Evolutionary conservation across 2,329 filamentous ascomycete genomes (phyloP).

Genomic region (Fonsecaea nubica): DNA sequence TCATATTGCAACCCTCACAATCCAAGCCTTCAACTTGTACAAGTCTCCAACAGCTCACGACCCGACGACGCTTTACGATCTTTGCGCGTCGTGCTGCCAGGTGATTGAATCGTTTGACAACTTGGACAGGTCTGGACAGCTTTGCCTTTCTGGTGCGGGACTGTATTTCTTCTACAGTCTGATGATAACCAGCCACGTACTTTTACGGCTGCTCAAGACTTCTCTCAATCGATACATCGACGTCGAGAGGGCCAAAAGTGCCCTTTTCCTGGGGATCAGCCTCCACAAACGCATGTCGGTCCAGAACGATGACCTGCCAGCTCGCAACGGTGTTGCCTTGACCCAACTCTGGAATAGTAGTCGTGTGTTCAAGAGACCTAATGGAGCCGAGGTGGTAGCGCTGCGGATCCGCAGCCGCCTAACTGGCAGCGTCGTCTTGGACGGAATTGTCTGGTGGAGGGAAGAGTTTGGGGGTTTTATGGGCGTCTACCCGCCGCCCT

Average conservation of each 20-base stretch:
- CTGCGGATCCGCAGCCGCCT: slow-evolving; percentile 51
- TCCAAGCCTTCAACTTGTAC: slow-evolving; percentile 32
- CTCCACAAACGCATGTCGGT: slow-evolving; percentile 49
- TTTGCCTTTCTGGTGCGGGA: slow-evolving; percentile 22
- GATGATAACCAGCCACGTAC: slow-evolving; percentile 43
- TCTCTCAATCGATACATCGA: slow-evolving; percentile 44
- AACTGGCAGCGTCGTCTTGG: slow-evolving; percentile 47
- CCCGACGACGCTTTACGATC: slow-evolving; percentile 31
- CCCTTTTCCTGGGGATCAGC: slow-evolving; percentile 48
- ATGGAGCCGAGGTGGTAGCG: slow-evolving; percentile 46
- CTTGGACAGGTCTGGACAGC: slow-evolving; percentile 27
- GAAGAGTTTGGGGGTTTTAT: slow-evolving; percentile 46
- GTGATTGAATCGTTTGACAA: slow-evolving; percentile 33
- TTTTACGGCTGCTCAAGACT: slow-evolving; percentile 51
- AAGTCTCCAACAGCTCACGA: slow-evolving; percentile 32
- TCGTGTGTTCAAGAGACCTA: slow-evolving; percentile 49
- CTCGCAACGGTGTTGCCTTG: slow-evolving; percentile 45
- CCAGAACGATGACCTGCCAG: slow-evolving; percentile 46
- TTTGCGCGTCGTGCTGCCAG: slow-evolving; percentile 30
- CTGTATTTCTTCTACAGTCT: slow-evolving; percentile 44
- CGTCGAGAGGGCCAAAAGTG: slow-evolving; percentile 44
- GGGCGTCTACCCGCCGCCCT: slow-evolving; percentile 33
- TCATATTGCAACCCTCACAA: slow-evolving; percentile 23
- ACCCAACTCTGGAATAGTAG: slow-evolving; percentile 51
- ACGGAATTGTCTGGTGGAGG: slow-evolving; percentile 53